Conservation (phyloP, 306 rosid species). For the Corylus avellana region DNA sequence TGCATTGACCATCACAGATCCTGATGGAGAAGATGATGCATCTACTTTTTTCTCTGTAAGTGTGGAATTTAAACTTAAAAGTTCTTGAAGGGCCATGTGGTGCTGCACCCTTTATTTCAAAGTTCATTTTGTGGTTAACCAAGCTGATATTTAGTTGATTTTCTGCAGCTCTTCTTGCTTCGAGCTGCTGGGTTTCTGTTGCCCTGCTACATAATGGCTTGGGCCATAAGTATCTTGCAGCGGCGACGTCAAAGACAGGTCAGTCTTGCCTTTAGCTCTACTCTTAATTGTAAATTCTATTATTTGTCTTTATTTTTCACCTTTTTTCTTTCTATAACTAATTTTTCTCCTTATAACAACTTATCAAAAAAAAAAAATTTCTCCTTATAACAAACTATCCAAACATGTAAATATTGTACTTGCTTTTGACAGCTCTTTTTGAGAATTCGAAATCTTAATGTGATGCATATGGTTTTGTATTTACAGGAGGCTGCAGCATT, state of each 20-base stretch:
- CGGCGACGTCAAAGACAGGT: constrained; percentile 97
- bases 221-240: constrained; percentile 96
- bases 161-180: constrained; percentile 66
- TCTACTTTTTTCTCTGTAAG: constrained; percentile 82
- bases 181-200: constrained; percentile 95
- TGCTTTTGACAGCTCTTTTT: not conserved
- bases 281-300: not conserved
- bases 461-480: constrained; percentile 17
- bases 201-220: constrained; percentile 99
- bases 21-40: constrained; percentile 59
- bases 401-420: not conserved
- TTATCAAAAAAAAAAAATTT: no score
- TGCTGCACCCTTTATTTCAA: constrained; percentile 1
- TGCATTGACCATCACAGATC: constrained; percentile 73
- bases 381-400: not conserved
- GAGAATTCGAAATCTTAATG: not conserved
- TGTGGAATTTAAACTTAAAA: constrained; percentile 15
- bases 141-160: constrained; percentile 25
- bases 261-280: constrained; percentile 11
- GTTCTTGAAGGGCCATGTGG: not conserved
- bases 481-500: constrained; percentile 93
- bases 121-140: not conserved
- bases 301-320: not conserved
- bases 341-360: not conserved
- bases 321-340: not conserved